phyloP scores from a whole-genome alignment of 345 rosid species.

The Corchorus olitorius region DNA sequence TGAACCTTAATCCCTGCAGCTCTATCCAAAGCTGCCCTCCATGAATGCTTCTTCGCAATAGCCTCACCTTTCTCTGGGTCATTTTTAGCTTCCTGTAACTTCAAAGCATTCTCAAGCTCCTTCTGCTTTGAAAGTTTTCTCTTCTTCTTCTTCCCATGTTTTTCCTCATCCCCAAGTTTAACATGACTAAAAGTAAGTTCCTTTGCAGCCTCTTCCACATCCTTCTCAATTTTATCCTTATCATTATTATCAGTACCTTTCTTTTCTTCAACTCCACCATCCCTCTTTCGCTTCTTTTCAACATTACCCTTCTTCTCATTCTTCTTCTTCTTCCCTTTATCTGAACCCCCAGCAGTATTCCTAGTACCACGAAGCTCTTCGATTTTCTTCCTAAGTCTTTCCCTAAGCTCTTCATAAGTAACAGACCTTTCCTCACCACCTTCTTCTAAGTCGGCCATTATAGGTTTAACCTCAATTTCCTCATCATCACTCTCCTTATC shows the following conservation, averaged over 20 bases:
- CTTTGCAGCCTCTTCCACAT: conserved; percentile 71
- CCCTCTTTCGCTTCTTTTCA: conserved; percentile 70
- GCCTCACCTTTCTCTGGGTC: conserved; percentile 77
- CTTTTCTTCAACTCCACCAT: conserved; percentile 39
- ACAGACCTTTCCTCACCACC: conserved; percentile 42
- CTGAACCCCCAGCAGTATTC: conserved; percentile 33
- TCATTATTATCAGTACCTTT: conserved; percentile 28
- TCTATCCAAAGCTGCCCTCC: conserved; percentile 76
- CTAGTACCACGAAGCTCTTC: conserved; percentile 71
- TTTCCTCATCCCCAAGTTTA: conserved; percentile 66
- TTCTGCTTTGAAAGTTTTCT: conserved; percentile 57
- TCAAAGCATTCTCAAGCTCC: conserved; percentile 74
- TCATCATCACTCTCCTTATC: conserved; percentile 46
- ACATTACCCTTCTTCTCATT: conserved; percentile 34
- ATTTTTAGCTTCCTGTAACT: conserved; percentile 64
- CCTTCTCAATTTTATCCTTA: conserved; percentile 50
- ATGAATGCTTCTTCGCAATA: conserved; percentile 60
- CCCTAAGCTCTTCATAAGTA: conserved; percentile 79
- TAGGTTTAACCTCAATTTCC: conserved; percentile 39
- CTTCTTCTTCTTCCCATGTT: conserved; percentile 55
- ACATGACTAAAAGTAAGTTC: conserved; percentile 70
- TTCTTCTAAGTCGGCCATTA: conserved; percentile 37
- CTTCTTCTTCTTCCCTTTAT: conserved; percentile 29
- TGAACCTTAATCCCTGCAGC: conserved; percentile 86
- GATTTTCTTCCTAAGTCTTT: conserved; percentile 63